Evolutionary conservation across 1,284 basidiomycete species (phyloP), one percentile per base, ranked within the genome.

Genomic region (Xerocomus amazonicus): DNA sequence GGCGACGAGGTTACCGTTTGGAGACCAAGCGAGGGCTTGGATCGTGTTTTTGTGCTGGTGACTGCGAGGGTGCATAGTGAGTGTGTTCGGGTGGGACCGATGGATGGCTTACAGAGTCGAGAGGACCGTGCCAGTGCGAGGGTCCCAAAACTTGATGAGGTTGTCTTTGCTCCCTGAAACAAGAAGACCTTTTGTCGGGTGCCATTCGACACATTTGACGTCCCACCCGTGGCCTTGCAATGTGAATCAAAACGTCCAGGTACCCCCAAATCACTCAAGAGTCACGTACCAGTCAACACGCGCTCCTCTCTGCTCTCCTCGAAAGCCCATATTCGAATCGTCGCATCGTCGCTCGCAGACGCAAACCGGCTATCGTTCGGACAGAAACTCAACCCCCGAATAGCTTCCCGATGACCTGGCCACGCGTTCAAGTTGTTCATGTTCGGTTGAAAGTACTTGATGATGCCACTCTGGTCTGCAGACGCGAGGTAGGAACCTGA

Each of bases 81-180:
- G 33, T 33, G 9, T 34, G 39, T 46, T 9, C 19, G 19, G 17
- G 28, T 12, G 52, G n/a, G 37, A 29, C 43, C 34, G 26, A 28
- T 27, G 9, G 31, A 47, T 12, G 28, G 73, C 84, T 57, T 63
- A 93, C 87, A 96, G 70, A 0, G 93, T 95, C 6, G 90, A 90
- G 9, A 97, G 78, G 33, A 87, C 84, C 6, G 90, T 92, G 33
- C 87, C 90, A 9, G 89, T 90, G 38, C 94, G 78, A 7, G 96
- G 97, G 71, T 99, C 96, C 96, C 96, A 99, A 69, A 99, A 98
- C 65, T 98, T 99, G 70, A 99, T 93, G 58, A 94, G 81, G 69
- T 98, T 97, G 70, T 99, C 97, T 71, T 98, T 98, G 63, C 90
- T 91, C 26, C 97, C 96, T 1, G 90, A 93, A 3, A 91, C 92